A percentile compares a stretch with the other conserved stretches of the same genome.
These are phyloP conservation scores for Boletus insuetus DNA, from an alignment of 768 basidiomycete genomes.

Conservation along the genomic window DNA sequence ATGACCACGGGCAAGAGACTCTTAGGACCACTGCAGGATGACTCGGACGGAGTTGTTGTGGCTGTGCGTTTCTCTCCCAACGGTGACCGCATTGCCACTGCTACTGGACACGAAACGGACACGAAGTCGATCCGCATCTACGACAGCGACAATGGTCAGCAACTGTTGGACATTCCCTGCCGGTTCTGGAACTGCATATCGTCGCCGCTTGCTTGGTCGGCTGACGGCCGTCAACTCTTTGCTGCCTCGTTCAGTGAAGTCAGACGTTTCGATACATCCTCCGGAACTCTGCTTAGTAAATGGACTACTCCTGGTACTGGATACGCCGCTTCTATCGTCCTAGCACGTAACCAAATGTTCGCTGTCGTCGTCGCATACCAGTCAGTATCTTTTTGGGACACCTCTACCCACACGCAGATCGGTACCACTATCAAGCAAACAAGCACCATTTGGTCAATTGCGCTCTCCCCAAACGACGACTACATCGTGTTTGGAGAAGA, in stretches of 20 bases:
- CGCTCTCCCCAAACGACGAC: neutral
- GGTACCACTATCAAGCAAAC: neutral
- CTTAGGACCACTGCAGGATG: neutral
- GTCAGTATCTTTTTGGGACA: neutral
- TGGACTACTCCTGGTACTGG: neutral
- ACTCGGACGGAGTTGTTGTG: no score
- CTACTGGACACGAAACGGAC: neutral
- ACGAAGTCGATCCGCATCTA: neutral
- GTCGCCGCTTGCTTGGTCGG: neutral
- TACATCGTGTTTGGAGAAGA: neutral
- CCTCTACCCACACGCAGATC: neutral
- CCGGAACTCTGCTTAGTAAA: neutral
- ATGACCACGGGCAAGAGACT: neutral
- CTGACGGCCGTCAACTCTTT: neutral
- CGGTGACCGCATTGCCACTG: neutral
- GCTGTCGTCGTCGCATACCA: neutral
- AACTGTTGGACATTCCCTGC: neutral
- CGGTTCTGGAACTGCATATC: neutral
- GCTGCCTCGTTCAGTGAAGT: neutral
- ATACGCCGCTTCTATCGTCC: no score
- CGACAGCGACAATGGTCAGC: neutral
- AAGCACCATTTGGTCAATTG: neutral
- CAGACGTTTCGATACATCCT: neutral
- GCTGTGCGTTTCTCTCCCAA: neutral
- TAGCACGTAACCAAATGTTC: no score